Conservation (phyloP, 352 stramenopile species). For the Phytophthora aleatoria region DNA sequence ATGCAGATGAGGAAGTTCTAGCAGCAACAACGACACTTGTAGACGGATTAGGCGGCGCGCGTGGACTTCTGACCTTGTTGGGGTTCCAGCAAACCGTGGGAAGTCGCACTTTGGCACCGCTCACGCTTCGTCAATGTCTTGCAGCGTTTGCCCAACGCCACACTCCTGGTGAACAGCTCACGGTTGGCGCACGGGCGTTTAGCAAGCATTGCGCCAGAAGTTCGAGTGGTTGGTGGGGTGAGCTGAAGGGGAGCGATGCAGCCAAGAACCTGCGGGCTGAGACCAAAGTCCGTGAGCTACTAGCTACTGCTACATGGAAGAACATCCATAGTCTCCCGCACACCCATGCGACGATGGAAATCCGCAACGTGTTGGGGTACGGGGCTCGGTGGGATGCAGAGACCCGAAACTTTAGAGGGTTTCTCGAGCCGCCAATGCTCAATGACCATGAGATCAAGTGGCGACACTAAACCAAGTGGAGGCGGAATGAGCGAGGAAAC, state of each 20-base stretch:
- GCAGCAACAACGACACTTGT: slow-evolving; percentile 34
- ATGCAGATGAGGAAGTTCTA: neutral
- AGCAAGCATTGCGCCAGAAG: slow-evolving; percentile 83
- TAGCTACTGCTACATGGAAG: slow-evolving; percentile 74
- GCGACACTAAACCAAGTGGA: slow-evolving; percentile 46
- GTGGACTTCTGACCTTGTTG: slow-evolving; percentile 68
- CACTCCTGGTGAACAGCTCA: slow-evolving; percentile 52
- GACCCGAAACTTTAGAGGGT: slow-evolving; percentile 66
- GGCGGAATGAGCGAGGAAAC: slow-evolving; percentile 18
- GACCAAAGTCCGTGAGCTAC: slow-evolving; percentile 50
- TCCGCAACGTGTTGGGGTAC: slow-evolving; percentile 72
- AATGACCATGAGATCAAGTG: slow-evolving; percentile 78
- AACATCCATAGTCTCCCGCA: slow-evolving; percentile 83
- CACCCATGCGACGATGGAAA: slow-evolving; percentile 69
- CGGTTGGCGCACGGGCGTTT: slow-evolving; percentile 73
- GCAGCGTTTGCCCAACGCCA: slow-evolving; percentile 52
- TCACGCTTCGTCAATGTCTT: slow-evolving; percentile 65
- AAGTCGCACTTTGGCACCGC: slow-evolving; percentile 49
- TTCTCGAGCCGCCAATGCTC: slow-evolving; percentile 82
- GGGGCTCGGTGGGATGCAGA: slow-evolving; percentile 74
- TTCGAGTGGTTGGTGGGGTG: slow-evolving; percentile 65
- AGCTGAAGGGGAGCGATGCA: slow-evolving; percentile 66
- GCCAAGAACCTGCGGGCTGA: slow-evolving; percentile 67
- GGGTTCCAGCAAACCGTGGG: slow-evolving; percentile 69
- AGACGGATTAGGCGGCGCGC: slow-evolving; percentile 49